phyloP scores from a whole-genome alignment of 768 basidiomycete genomes.

The Tylopilus sp. region DNA sequence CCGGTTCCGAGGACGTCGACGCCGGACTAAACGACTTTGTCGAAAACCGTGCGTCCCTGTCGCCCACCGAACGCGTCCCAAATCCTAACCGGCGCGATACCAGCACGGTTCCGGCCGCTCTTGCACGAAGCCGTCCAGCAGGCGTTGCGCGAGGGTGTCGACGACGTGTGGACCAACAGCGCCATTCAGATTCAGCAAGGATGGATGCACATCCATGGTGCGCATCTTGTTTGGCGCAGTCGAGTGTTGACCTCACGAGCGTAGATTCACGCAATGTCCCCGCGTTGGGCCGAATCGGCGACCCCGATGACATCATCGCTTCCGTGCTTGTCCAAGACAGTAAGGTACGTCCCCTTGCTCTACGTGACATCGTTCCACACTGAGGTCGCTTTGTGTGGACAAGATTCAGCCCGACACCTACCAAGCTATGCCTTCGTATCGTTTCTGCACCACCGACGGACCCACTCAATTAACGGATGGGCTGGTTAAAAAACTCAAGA shows the following conservation, averaged over 20 bases:
- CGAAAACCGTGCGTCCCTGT: conserved; percentile 56
- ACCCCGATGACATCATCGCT: conserved; percentile 81
- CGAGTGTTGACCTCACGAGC: not conserved
- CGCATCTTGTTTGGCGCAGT: conserved; percentile 4
- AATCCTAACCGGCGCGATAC: conserved; percentile 37
- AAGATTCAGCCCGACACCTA: conserved; percentile 73
- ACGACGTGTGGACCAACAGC: conserved; percentile 62
- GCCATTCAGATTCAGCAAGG: conserved; percentile 66
- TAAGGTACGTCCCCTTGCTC: conserved; percentile 42
- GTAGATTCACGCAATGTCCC: conserved; percentile 70
- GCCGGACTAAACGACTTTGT: conserved; percentile 67
- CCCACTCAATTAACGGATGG: conserved; percentile 66
- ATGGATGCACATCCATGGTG: conserved; percentile 85
- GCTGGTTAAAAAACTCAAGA: conserved; percentile 47
- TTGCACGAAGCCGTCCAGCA: conserved; percentile 58
- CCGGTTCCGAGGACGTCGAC: conserved; percentile 32
- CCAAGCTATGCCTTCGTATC: conserved; percentile 80
- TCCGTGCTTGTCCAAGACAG: conserved; percentile 70
- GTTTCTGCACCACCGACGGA: conserved; percentile 75
- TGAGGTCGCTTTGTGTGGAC: not conserved
- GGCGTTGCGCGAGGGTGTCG: conserved; percentile 53
- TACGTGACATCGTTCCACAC: not conserved
- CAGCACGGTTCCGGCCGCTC: conserved; percentile 57
- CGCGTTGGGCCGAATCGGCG: conserved; percentile 69
- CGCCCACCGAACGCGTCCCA: not conserved